Conservation (phyloP, 352 stramenopile genomes). For the Phytophthora uliginosa region DNA sequence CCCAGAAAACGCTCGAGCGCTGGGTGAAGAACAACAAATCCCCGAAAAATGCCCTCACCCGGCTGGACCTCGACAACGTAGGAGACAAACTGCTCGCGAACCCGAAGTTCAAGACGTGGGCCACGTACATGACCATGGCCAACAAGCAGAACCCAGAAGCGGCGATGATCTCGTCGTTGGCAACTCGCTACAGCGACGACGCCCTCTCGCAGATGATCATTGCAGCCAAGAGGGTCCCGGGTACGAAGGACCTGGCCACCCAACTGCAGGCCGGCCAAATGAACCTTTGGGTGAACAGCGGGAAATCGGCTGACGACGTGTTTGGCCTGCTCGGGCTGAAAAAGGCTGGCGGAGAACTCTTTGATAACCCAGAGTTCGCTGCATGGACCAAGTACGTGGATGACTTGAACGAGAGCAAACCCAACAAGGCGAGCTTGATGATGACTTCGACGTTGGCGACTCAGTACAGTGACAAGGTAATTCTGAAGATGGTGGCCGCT, state of each 20-base stretch:
- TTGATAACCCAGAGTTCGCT: conserved; percentile 2
- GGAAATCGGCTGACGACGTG: conserved; percentile 10
- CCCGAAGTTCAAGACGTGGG: conserved; percentile 2
- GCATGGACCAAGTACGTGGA: conserved; percentile 15
- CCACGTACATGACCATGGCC: neutral
- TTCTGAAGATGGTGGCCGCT: neutral
- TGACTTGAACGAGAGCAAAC: conserved; percentile 1
- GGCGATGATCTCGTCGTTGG: neutral
- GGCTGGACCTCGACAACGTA: conserved; percentile 2
- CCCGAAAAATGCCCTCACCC: neutral
- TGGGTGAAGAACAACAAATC: conserved; percentile 12
- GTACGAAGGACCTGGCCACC: conserved; percentile 2
- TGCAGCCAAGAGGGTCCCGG: neutral
- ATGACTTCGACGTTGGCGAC: conserved; percentile 10
- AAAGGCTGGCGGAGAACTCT: neutral
- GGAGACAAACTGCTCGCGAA: conserved; percentile 2
- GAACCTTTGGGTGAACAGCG: neutral
- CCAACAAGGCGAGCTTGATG: conserved; percentile 6
- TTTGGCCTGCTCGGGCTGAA: neutral
- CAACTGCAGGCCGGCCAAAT: conserved; percentile 9
- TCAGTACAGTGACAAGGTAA: neutral
- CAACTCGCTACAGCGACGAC: conserved; percentile 5
- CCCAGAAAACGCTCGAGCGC: neutral
- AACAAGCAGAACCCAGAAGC: conserved; percentile 6
- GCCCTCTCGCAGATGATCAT: conserved; percentile 4